Base-by-base conservation (phyloP, 371 early-diverging fungal species). In the Apophysomyces variabilis region DNA sequence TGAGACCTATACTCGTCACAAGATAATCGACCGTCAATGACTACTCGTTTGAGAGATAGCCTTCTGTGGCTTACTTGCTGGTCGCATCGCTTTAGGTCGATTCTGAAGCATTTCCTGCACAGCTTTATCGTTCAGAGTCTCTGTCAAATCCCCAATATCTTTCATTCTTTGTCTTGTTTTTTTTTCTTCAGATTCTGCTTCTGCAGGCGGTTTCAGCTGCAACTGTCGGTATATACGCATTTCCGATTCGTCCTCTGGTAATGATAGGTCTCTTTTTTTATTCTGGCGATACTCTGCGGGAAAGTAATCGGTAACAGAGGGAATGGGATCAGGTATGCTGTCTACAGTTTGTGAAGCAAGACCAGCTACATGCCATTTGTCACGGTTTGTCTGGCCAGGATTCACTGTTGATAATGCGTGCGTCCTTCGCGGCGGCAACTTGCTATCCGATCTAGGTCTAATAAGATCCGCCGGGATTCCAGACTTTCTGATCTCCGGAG, bases 1-100 rank as follows among this genome's bases (percentile, higher is more conserved):
- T 61, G 35, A 77, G 60, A 38, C 75, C 74, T 72, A 58, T 14
- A 21, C 11, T 26, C 38, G 6, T 38, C 58, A 62, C 21, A 45
- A 21, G 7, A 58, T 8, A n/a, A 58, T 8, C 5, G 14, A n/a
- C 14, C 18, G 47, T 47, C n/a, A 47, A 16, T 13, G 41, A 11
- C 5, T 14, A 47, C 1, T n/a, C 18, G 21, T 47, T 7, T 21
- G 7, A n/a, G 18, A 47, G 13, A 47, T 14, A 14, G 7, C 2
- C n/a, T 13, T n/a, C 18, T 14, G 18, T 38, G 35, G 11, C 39
- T 32, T 38, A 60, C 60, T 44, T 6, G 39, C 60, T n/a, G 60
- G 60, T 44, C 35, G 36, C 60, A 60, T 9, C 14, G 35, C 60
- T 16, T 47, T 47, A 16, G 47, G 47, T 47, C 47, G 11, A 16